A percentile compares a stretch with the other conserved stretches of the same genome.
phyloP scores from a whole-genome alignment of 345 rosid species.

The Hypericum androsaemum region DNA sequence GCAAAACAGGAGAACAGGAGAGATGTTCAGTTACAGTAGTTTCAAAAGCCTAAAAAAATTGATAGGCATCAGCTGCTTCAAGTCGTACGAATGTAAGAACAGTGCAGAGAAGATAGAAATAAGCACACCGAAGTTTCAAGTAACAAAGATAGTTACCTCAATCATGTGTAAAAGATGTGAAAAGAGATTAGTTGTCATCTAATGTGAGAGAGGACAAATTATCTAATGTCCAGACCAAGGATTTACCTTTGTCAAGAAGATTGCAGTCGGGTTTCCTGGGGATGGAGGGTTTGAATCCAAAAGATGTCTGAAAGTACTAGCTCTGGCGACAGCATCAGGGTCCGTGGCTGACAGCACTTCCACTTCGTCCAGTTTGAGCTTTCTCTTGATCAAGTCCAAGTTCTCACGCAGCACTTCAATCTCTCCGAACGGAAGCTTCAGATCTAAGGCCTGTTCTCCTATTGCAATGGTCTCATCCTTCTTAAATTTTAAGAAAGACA shows the following conservation, averaged over 20 bases:
- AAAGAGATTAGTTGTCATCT: too few relatives aligned
- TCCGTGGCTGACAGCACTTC: slow-evolving; percentile 44
- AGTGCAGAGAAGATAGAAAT: too few relatives aligned
- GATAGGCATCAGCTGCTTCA: too few relatives aligned
- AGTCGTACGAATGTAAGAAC: too few relatives aligned
- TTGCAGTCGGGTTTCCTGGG: slow-evolving; percentile 76
- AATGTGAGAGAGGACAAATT: too few relatives aligned
- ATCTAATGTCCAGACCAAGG: too few relatives aligned
- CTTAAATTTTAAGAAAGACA: slow-evolving; percentile 90
- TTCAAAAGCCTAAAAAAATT: too few relatives aligned
- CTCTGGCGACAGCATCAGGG: slow-evolving; percentile 34
- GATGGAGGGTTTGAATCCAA: slow-evolving; percentile 64
- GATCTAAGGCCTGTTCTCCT: slow-evolving; percentile 64
- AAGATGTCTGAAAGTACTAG: slow-evolving; percentile 44
- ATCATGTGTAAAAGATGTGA: too few relatives aligned
- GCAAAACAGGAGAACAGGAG: too few relatives aligned
- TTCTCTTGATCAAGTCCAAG: slow-evolving; percentile 68
- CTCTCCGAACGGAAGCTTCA: slow-evolving; percentile 82
- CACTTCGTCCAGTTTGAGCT: slow-evolving; percentile 56
- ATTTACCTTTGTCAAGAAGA: slow-evolving; percentile 30
- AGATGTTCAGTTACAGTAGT: too few relatives aligned
- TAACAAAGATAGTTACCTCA: too few relatives aligned
- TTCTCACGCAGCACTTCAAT: slow-evolving; percentile 67
- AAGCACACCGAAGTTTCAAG: too few relatives aligned
- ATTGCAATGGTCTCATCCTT: slow-evolving; percentile 61